phyloP scores from a whole-genome alignment of 148 eudicot genomes.

The Tetragonia tetragonoides region DNA sequence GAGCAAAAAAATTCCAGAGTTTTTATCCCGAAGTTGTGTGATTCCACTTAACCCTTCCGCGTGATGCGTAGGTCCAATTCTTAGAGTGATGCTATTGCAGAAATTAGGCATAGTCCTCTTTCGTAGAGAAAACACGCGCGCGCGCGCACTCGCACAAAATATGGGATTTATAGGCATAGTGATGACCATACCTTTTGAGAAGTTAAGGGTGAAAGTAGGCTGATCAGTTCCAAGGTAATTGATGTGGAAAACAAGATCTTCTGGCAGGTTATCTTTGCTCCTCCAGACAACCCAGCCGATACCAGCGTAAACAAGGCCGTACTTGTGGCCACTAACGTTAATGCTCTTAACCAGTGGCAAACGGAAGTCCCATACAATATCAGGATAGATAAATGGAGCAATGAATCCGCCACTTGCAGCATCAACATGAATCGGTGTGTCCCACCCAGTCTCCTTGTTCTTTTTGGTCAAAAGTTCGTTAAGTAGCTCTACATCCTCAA shows the following conservation, averaged over 20 bases:
- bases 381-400: slow-evolving; percentile 35
- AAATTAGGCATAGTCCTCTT: too few relatives aligned
- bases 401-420: slow-evolving; percentile 36
- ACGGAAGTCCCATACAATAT: slow-evolving; percentile 33
- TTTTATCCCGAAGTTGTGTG: too few relatives aligned
- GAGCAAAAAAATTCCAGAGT: too few relatives aligned
- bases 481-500: slow-evolving; percentile 31
- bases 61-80: too few relatives aligned
- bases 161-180: background rate
- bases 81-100: too few relatives aligned
- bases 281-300: slow-evolving; percentile 37
- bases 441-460: slow-evolving; percentile 32
- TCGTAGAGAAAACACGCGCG: too few relatives aligned
- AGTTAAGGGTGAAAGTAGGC: slow-evolving; percentile 25
- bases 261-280: slow-evolving; percentile 33
- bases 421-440: slow-evolving; percentile 34
- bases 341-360: slow-evolving; percentile 36
- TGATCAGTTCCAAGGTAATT: slow-evolving; percentile 27
- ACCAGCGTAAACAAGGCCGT: slow-evolving; percentile 34
- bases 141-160: background rate
- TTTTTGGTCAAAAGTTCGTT: slow-evolving; percentile 26
- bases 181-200: slow-evolving; percentile 31
- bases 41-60: too few relatives aligned
- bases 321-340: background rate
- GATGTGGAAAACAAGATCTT: slow-evolving; percentile 34